A percentile compares a stretch with the other conserved stretches of the same genome.
Evolutionary conservation across 2,329 filamentous ascomycete species (phyloP).

Genomic region (Amphichorda felina): DNA sequence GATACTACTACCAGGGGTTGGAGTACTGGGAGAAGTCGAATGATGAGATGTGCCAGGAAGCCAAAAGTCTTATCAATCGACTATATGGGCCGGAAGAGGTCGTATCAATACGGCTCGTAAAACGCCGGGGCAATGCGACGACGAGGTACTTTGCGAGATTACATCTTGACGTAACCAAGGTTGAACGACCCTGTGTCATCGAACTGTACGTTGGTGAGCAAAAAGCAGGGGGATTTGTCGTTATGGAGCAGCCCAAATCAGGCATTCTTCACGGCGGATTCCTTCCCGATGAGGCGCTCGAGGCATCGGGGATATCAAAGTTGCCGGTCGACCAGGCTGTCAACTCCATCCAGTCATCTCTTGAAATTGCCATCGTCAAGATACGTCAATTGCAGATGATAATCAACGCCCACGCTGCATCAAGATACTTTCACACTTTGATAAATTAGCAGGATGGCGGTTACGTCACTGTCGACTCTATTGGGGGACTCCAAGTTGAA

Average conservation of each 20-base stretch:
- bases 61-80: constrained; percentile 18
- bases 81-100: constrained; percentile 13
- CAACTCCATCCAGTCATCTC: too few relatives aligned
- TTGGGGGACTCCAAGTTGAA: constrained; percentile 2
- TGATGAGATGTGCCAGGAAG: constrained; percentile 16
- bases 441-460: too few relatives aligned
- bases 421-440: too few relatives aligned
- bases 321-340: too few relatives aligned
- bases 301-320: constrained; percentile 31
- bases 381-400: too few relatives aligned
- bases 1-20: constrained; percentile 26
- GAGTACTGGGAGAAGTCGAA: constrained; percentile 19
- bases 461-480: too few relatives aligned
- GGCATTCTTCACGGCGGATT: constrained; percentile 20
- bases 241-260: constrained; percentile 21
- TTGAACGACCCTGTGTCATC: constrained; percentile 22
- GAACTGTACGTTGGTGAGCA: constrained; percentile 19
- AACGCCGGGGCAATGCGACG: constrained; percentile 8
- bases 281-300: constrained; percentile 50
- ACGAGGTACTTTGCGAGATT: constrained; percentile 23
- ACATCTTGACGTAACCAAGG: constrained; percentile 18
- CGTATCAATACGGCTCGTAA: too few relatives aligned
- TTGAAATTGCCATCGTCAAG: constrained; percentile 21
- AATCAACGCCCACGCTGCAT: too few relatives aligned
- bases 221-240: constrained; percentile 18